These are phyloP conservation scores for Hypoxylon lenormandii DNA, from an alignment of 495 filamentous ascomycete species.

Conservation along the genomic window DNA sequence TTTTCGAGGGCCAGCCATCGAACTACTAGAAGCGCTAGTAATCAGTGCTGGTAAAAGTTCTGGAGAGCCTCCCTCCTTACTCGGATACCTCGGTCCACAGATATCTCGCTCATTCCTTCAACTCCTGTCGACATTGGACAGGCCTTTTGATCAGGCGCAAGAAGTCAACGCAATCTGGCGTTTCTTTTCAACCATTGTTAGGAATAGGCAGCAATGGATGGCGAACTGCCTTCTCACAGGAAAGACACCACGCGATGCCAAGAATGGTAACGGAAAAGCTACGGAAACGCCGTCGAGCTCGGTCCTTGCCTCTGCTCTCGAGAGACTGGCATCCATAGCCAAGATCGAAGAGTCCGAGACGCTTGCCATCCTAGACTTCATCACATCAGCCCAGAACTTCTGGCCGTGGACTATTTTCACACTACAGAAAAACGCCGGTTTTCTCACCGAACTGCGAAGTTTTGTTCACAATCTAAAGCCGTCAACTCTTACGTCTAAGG, in stretches of 20 bases:
- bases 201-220: constrained; percentile 94
- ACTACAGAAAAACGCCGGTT: constrained; percentile 76
- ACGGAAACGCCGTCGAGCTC: constrained; percentile 66
- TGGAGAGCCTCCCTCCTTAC: constrained; percentile 84
- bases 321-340: constrained; percentile 75
- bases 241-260: constrained; percentile 77
- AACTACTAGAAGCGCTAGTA: constrained; percentile 79
- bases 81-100: constrained; percentile 85
- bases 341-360: constrained; percentile 70
- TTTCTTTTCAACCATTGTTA: constrained; percentile 86
- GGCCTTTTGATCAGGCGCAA: constrained; percentile 71
- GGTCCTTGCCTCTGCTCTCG: constrained; percentile 79
- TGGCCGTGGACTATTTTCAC: constrained; percentile 91
- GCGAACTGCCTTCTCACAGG: constrained; percentile 92
- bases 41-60: constrained; percentile 70
- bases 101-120: constrained; percentile 85
- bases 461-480: constrained; percentile 73
- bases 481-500: constrained; percentile 59
- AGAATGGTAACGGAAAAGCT: constrained; percentile 66
- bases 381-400: constrained; percentile 84
- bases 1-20: constrained; percentile 73
- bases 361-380: constrained; percentile 83
- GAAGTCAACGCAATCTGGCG: constrained; percentile 80
- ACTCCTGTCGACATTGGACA: constrained; percentile 80
- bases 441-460: constrained; percentile 74